A percentile compares a stretch with the other conserved stretches of the same genome.
phyloP scores from a whole-genome alignment of 2,329 filamentous ascomycete genomes.

The Phialophora tarda region DNA sequence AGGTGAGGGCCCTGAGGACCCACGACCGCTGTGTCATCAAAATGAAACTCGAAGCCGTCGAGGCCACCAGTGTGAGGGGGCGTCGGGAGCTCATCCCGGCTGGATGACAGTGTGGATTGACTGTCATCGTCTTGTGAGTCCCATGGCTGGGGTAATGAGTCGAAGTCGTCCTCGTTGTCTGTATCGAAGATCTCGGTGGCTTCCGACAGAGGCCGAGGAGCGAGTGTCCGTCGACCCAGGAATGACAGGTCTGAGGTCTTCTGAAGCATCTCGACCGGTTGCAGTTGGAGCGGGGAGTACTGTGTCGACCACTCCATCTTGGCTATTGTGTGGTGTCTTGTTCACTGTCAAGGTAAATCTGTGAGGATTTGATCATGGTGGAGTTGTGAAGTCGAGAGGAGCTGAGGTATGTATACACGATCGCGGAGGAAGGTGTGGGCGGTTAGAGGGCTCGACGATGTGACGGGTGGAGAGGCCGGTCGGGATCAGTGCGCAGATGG shows the following conservation, averaged over 20 bases:
- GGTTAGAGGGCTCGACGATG: constrained; percentile 32
- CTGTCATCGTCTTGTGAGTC: constrained; percentile 57
- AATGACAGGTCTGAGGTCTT: constrained; percentile 35
- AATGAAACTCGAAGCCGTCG: constrained; percentile 66
- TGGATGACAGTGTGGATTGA: constrained; percentile 80
- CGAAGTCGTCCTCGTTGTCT: constrained; percentile 45
- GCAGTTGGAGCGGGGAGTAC: constrained; percentile 22
- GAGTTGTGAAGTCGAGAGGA: constrained; percentile 36
- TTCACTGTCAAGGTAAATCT: constrained; percentile 18
- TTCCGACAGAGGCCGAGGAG: constrained; percentile 43
- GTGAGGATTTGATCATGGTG: constrained; percentile 29
- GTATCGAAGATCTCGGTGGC: constrained; percentile 46
- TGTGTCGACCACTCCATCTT: constrained; percentile 36
- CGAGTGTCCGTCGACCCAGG: constrained; percentile 30
- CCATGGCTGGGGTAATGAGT: constrained; percentile 38
- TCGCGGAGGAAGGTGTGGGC: constrained; percentile 26
- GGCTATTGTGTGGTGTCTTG: constrained; percentile 5
- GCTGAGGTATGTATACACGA: constrained; percentile 35
- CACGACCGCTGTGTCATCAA: constrained; percentile 56
- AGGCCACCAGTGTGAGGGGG: constrained; percentile 73
- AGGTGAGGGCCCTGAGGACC: constrained; percentile 86
- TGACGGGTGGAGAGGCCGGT: constrained; percentile 31
- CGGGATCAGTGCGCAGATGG: constrained; percentile 22
- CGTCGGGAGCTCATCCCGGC: constrained; percentile 81
- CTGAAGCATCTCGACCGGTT: constrained; percentile 35